phyloP scores from a whole-genome alignment of 176 grass and related monocot genomes.

The barley (Hordeum vulgare) region DNA sequence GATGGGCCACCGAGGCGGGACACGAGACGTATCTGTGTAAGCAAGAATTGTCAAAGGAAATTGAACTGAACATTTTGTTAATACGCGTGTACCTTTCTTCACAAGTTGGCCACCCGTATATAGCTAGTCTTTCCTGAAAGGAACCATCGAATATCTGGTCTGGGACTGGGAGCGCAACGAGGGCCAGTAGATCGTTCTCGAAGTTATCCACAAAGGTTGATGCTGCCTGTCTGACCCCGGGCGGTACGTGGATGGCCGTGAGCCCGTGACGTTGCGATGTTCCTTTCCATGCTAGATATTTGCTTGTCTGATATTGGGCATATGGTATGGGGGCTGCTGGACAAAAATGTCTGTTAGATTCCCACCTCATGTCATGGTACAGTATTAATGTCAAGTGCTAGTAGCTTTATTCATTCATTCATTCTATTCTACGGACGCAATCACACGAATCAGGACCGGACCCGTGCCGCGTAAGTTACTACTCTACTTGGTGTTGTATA shows the following conservation, averaged over 20 bases:
- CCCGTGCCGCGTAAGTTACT: background rate
- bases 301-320: background rate
- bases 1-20: background rate
- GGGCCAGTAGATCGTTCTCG: constrained; percentile 12
- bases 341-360: background rate
- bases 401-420: background rate
- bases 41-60: background rate
- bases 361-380: background rate
- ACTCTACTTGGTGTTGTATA: too few relatives aligned
- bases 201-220: constrained; percentile 26
- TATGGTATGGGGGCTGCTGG: background rate
- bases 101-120: background rate
- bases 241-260: constrained; percentile 38
- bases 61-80: background rate
- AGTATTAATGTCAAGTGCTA: background rate
- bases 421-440: background rate
- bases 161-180: background rate
- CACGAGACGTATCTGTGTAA: background rate
- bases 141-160: background rate
- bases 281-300: constrained; percentile 41
- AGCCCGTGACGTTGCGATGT: background rate
- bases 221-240: constrained; percentile 15
- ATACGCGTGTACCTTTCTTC: background rate
- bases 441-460: background rate
- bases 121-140: constrained; percentile 1